phyloP scores from a whole-genome alignment of 345 rosid species.

The Hypericum perforatum region DNA sequence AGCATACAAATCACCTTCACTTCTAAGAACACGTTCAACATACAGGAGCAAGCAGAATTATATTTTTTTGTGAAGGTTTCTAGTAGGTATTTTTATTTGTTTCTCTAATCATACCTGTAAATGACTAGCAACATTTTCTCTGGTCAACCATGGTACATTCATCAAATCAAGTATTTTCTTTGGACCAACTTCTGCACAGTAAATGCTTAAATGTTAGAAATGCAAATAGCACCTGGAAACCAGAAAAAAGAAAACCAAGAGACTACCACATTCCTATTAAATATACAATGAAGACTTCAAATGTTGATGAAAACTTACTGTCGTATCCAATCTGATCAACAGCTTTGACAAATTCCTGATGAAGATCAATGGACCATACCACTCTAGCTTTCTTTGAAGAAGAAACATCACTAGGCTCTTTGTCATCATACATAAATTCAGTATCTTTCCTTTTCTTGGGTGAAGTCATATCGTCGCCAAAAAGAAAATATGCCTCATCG shows the following conservation, averaged over 20 bases:
- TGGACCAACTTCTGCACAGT: slow-evolving; percentile 89
- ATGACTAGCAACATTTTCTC: slow-evolving; percentile 96
- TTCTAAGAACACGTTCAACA: too few relatives aligned
- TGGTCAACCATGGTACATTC: slow-evolving; percentile 90
- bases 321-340: slow-evolving; percentile 90
- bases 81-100: background rate
- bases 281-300: background rate
- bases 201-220: slow-evolving; percentile 17
- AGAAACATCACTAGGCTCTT: slow-evolving; percentile 36
- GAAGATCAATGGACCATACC: slow-evolving; percentile 86
- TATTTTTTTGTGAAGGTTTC: too few relatives aligned
- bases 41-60: too few relatives aligned
- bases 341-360: slow-evolving; percentile 92
- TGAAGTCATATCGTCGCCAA: slow-evolving; percentile 51
- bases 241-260: slow-evolving; percentile 16
- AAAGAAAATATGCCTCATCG: slow-evolving; percentile 37
- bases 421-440: slow-evolving; percentile 53
- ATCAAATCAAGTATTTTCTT: slow-evolving; percentile 92
- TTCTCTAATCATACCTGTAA: slow-evolving; percentile 48
- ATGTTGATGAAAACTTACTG: slow-evolving; percentile 49
- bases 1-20: slow-evolving; percentile 7
- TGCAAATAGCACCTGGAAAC: slow-evolving; percentile 16
- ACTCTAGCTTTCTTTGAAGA: slow-evolving; percentile 85
- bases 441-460: slow-evolving; percentile 56
- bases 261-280: slow-evolving; percentile 7